Conservation (phyloP, 495 filamentous ascomycete species). For the Aspergillus asperescens region DNA sequence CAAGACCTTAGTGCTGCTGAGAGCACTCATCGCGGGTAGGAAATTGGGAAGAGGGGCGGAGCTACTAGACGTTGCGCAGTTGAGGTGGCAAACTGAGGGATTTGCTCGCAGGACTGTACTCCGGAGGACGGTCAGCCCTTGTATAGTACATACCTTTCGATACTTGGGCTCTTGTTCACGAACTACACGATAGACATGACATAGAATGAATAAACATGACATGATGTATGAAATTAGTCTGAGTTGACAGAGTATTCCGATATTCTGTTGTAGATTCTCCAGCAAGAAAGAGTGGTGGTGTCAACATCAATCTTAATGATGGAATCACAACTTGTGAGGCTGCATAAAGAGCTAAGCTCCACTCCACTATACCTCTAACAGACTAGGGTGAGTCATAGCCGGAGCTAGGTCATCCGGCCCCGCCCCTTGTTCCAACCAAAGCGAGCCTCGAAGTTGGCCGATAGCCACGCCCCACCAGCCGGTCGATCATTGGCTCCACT, state of each 20-base stretch:
- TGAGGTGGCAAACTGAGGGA: neutral
- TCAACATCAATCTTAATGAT: no score
- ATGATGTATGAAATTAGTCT: neutral
- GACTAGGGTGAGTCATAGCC: neutral
- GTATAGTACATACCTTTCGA: neutral
- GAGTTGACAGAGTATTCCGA: neutral
- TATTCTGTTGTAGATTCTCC: neutral
- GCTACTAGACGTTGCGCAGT: neutral
- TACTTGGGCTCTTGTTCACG: neutral
- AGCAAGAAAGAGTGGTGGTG: neutral
- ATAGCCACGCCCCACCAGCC: neutral
- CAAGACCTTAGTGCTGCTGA: neutral
- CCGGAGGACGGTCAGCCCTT: neutral
- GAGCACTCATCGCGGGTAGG: neutral
- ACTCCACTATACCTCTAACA: neutral
- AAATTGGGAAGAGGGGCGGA: neutral
- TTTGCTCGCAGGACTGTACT: constrained; percentile 1
- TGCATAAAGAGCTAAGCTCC: constrained; percentile 1
- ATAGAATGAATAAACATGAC: neutral
- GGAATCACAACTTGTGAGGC: neutral
- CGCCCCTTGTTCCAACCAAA: no score
- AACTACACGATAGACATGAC: neutral
- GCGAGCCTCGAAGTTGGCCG: neutral
- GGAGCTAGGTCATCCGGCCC: constrained; percentile 4
- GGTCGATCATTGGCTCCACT: constrained; percentile 12